phyloP scores from a whole-genome alignment of 371 early-diverging fungal genomes.

The Mucor velutinosus region DNA sequence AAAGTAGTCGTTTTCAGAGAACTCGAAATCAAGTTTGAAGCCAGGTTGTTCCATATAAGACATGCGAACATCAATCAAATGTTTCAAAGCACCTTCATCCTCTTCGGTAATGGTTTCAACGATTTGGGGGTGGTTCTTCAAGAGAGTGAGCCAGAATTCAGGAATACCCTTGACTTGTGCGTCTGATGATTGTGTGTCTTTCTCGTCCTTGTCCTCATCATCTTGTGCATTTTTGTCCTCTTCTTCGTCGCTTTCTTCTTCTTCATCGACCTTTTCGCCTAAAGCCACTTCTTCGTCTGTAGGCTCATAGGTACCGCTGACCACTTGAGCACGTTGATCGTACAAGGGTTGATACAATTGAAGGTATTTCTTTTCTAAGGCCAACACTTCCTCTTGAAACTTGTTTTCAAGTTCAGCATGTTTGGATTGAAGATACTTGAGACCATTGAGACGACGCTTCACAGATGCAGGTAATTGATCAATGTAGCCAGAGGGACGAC shows the following conservation, averaged over 20 bases:
- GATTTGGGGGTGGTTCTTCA: slow-evolving; percentile 84
- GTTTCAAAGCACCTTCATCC: slow-evolving; percentile 85
- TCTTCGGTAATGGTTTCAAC: slow-evolving; percentile 83
- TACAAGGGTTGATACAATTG: slow-evolving; percentile 83
- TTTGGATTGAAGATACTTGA: slow-evolving; percentile 83
- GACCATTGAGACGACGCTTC: slow-evolving; percentile 79
- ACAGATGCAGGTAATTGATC: slow-evolving; percentile 76
- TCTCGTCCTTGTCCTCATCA: slow-evolving; percentile 44
- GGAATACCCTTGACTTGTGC: slow-evolving; percentile 61
- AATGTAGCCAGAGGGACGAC: slow-evolving; percentile 82
- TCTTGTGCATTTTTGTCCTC: slow-evolving; percentile 36
- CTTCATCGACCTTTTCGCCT: slow-evolving; percentile 63
- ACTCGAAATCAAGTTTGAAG: slow-evolving; percentile 93
- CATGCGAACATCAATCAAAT: slow-evolving; percentile 84
- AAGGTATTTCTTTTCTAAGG: slow-evolving; percentile 92
- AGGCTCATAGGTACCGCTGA: slow-evolving; percentile 83
- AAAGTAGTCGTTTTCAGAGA: slow-evolving; percentile 88
- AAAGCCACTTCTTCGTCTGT: slow-evolving; percentile 79
- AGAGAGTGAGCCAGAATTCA: slow-evolving; percentile 92
- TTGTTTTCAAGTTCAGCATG: slow-evolving; percentile 78
- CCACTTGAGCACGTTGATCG: slow-evolving; percentile 77
- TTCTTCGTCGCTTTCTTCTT: slow-evolving; percentile 51
- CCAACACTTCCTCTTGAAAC: slow-evolving; percentile 89
- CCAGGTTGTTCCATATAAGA: slow-evolving; percentile 84
- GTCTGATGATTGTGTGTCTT: slow-evolving; percentile 14